These are phyloP conservation scores for Thyridium curvatum DNA, from an alignment of 2,329 filamentous ascomycete species.

Conservation along the genomic window DNA sequence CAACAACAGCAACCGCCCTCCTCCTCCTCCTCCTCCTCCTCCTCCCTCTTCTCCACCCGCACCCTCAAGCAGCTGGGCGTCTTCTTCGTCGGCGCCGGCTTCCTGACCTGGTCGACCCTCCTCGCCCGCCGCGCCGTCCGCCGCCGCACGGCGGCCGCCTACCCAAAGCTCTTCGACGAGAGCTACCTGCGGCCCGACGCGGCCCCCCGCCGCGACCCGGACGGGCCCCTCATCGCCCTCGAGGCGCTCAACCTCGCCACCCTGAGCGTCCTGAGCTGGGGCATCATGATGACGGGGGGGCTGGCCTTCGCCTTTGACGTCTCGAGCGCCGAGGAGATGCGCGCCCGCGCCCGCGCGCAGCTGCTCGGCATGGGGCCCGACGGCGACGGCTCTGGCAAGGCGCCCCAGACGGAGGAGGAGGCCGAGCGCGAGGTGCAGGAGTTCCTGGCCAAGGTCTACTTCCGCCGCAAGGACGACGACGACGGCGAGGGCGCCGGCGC, in stretches of 20 bases:
- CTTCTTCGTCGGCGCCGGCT: conserved; percentile 68
- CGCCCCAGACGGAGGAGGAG: conserved; percentile 38
- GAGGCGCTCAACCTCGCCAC: conserved; percentile 84
- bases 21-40: not conserved
- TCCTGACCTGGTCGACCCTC: conserved; percentile 65
- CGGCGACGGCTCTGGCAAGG: conserved; percentile 6
- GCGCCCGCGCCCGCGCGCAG: conserved; percentile 39
- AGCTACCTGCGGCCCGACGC: conserved; percentile 35
- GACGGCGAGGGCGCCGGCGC: too few relatives aligned
- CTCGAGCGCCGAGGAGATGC: conserved; percentile 59
- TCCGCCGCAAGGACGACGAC: too few relatives aligned
- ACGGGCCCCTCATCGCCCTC: conserved; percentile 65
- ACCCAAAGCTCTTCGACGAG: conserved; percentile 67
- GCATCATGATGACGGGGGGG: conserved; percentile 68
- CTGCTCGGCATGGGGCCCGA: conserved; percentile 23
- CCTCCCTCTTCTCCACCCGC: conserved; percentile 34
- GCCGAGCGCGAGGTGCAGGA: conserved; percentile 56
- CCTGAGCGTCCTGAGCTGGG: conserved; percentile 73
- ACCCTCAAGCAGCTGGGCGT: conserved; percentile 59
- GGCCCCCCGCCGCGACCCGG: conserved; percentile 32
- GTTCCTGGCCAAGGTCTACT: conserved; percentile 53
- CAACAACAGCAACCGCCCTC: too few relatives aligned
- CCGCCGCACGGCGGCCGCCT: conserved; percentile 52
- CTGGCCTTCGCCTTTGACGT: conserved; percentile 74
- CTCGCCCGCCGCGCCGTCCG: conserved; percentile 66